Evolutionary conservation across 208 protist genomes (phyloP).

Genomic region (Zelonia costaricensis): DNA sequence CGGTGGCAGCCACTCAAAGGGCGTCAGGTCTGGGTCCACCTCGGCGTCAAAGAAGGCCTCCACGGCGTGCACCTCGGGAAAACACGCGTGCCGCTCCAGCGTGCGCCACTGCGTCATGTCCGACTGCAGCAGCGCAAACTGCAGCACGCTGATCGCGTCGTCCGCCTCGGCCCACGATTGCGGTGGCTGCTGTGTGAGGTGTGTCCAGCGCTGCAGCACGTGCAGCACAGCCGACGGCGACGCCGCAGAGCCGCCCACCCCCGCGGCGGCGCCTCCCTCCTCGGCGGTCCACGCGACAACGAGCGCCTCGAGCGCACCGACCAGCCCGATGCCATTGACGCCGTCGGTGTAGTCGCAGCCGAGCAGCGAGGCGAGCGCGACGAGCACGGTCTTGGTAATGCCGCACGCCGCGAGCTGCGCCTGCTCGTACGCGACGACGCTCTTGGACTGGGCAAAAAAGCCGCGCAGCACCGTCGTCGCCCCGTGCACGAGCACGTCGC

Average conservation of each 20-base stretch:
- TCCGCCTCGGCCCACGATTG: conserved; percentile 37
- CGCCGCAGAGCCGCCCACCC: background rate
- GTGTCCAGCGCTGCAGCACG: conserved; percentile 46
- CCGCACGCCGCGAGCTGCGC: conserved; percentile 66
- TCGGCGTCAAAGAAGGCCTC: conserved; percentile 66
- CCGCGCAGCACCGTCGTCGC: conserved; percentile 89
- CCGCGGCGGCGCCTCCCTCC: conserved; percentile 4
- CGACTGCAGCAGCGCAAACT: conserved; percentile 38
- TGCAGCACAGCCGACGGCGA: conserved; percentile 28
- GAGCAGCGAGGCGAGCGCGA: conserved; percentile 92
- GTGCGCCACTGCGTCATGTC: conserved; percentile 42
- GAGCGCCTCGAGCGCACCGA: conserved; percentile 62
- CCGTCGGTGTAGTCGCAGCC: conserved; percentile 96
- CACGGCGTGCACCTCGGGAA: conserved; percentile 42
- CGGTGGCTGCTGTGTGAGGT: conserved; percentile 28
- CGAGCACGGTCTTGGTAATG: conserved; percentile 80
- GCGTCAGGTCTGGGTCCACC: conserved; percentile 46
- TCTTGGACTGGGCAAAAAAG: conserved; percentile 82
- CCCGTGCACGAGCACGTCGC: conserved; percentile 96
- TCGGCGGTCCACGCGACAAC: conserved; percentile 43
- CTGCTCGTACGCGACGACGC: conserved; percentile 70
- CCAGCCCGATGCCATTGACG: conserved; percentile 83
- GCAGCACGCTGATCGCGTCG: conserved; percentile 43
- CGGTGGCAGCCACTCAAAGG: conserved; percentile 42
- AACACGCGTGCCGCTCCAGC: conserved; percentile 32